Conservation (phyloP, 2,329 filamentous ascomycete genomes). For the Neofusicoccum cordaticola region DNA sequence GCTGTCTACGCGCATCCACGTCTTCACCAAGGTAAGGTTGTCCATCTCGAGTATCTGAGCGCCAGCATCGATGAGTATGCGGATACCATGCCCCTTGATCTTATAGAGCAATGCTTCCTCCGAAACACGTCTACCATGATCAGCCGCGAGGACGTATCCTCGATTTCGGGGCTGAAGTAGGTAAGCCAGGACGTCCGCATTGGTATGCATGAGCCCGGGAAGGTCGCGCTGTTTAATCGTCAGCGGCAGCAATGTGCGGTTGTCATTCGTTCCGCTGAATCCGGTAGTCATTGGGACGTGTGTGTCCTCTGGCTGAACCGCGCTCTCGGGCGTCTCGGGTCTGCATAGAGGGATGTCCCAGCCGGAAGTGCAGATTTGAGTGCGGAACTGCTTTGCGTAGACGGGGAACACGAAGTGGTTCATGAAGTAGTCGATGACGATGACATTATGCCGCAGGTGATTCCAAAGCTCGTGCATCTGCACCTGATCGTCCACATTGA, state of each 20-base stretch:
- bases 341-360: slow-evolving; percentile 62
- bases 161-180: slow-evolving; percentile 54
- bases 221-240: slow-evolving; percentile 63
- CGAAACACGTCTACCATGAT: slow-evolving; percentile 37
- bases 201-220: slow-evolving; percentile 55
- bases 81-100: slow-evolving; percentile 41
- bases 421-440: slow-evolving; percentile 62
- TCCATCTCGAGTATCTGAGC: slow-evolving; percentile 63
- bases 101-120: slow-evolving; percentile 47
- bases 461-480: slow-evolving; percentile 55
- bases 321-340: neutral
- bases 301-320: neutral
- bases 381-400: slow-evolving; percentile 62
- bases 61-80: slow-evolving; percentile 62
- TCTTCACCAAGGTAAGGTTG: slow-evolving; percentile 49
- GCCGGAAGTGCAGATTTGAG: slow-evolving; percentile 62
- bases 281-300: slow-evolving; percentile 54
- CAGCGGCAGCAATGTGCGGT: slow-evolving; percentile 56
- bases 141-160: slow-evolving; percentile 41
- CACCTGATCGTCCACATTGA: slow-evolving; percentile 58
- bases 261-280: slow-evolving; percentile 72
- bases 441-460: slow-evolving; percentile 49
- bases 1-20: slow-evolving; percentile 51
- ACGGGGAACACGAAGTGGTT: slow-evolving; percentile 63
- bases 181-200: slow-evolving; percentile 61